Evolutionary conservation across 768 basidiomycete species (phyloP).

Genomic region (Termitomyces sp.): DNA sequence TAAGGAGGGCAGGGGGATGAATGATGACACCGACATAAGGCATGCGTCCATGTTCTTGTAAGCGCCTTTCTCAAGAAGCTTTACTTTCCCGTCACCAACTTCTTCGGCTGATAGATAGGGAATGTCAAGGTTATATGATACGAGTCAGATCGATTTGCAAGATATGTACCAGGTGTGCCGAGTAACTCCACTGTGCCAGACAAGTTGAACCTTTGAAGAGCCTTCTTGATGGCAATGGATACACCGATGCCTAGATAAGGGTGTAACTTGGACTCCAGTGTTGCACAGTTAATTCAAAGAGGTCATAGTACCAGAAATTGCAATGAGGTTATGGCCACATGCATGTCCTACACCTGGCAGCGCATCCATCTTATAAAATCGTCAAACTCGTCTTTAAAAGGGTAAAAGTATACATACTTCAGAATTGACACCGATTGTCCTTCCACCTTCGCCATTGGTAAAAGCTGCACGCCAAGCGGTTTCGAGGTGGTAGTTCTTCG

Average conservation of each 20-base stretch:
- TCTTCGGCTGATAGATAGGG: constrained; percentile 55
- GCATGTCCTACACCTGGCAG: constrained; percentile 60
- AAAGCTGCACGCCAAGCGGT: constrained; percentile 77
- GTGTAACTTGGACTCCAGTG: background rate
- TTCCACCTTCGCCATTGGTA: constrained; percentile 57
- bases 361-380: constrained; percentile 50
- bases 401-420: constrained; percentile 36
- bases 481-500: constrained; percentile 55
- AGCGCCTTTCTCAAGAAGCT: constrained; percentile 62
- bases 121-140: background rate
- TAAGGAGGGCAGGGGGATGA: background rate
- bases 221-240: constrained; percentile 59
- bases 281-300: background rate
- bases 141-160: background rate
- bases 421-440: constrained; percentile 73
- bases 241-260: constrained; percentile 52
- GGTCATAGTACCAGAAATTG: constrained; percentile 37
- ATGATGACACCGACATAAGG: constrained; percentile 48
- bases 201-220: constrained; percentile 54
- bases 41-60: constrained; percentile 76
- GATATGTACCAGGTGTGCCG: constrained; percentile 63
- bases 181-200: constrained; percentile 67
- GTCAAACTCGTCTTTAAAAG: background rate
- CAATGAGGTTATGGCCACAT: constrained; percentile 83
- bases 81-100: constrained; percentile 69